Evolutionary conservation across 345 rosid genomes (phyloP), one percentile per base, ranked within the genome.

Genomic region (Raphanus raphanistrum): DNA sequence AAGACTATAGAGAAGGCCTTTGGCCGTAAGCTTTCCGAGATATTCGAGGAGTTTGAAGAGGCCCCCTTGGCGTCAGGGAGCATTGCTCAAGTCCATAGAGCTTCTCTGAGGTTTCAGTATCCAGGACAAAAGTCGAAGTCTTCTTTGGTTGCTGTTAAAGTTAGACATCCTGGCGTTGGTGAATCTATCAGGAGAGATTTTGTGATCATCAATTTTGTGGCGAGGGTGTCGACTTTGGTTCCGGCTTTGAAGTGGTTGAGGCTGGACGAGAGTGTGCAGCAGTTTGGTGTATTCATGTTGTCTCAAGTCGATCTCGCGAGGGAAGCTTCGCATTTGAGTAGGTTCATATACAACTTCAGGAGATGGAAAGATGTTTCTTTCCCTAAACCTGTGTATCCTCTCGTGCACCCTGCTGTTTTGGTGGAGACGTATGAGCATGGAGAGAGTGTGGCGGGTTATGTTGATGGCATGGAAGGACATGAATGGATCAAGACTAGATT

Each of bases 231-330:
- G 4, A 87, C 78, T 32, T 80, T 88, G 57, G 79, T 96, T 66
- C 98, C 99, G 16, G 79, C 97, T 54, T 80, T 96, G 79, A 93
- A 87, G 32, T 93, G 99, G 98, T 85, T 93, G 83, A 89, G 98
- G 80, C 72, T 96, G 76, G 99, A 96, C 71, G 99, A 96, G 82
- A 93, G 98, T 75, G 89, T 91, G 38, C 98, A 93, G 82, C 99
- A 96, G 80, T 96, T 96, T 82, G 93, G 92, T 60, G 98, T 96
- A 70, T 96, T 90, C 82, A 96, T 96, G 99, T 78, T 96, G 93
- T 93, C 97, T 75, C 99, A 96, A 85, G 99, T 96, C 73, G 99
- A 96, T 84, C 96, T 96, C 71, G 97, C 99, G 2, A 88, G 99
- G 82, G 99, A 96, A 85, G 99, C 98, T 84, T 93, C 97, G 10